These are phyloP conservation scores for Micractinium sp. DNA, from an alignment of 139 green algal genomes.

Conservation along the genomic window DNA sequence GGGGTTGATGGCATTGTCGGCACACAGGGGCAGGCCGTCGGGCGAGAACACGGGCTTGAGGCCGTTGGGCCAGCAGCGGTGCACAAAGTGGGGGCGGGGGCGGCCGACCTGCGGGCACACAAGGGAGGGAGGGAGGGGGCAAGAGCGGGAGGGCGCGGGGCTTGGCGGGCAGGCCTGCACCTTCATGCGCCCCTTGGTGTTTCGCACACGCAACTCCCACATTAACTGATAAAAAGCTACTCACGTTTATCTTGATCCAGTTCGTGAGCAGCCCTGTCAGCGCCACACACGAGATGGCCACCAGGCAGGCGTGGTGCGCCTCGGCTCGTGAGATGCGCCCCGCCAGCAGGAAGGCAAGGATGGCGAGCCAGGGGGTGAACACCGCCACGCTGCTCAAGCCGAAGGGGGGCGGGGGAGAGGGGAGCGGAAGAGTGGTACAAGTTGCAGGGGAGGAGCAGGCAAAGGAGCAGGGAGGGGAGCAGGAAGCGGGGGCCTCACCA, in stretches of 20 bases:
- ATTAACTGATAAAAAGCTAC: background rate
- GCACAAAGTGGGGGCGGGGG: conserved; percentile 63
- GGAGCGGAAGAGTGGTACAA: too few species aligned
- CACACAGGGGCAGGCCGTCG: conserved; percentile 48
- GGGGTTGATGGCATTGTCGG: conserved; percentile 30
- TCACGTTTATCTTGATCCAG: conserved; percentile 47
- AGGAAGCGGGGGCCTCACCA: too few species aligned
- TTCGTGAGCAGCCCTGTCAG: conserved; percentile 39
- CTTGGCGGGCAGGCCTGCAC: background rate
- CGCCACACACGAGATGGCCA: conserved; percentile 7
- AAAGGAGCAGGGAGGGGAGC: too few species aligned
- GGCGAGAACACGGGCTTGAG: background rate
- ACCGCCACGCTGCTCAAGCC: background rate
- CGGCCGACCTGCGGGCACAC: conserved; percentile 48
- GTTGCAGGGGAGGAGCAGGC: too few species aligned
- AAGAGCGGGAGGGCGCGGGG: background rate
- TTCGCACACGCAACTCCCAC: too few species aligned
- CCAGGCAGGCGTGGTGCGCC: conserved; percentile 31
- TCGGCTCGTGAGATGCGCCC: conserved; percentile 19
- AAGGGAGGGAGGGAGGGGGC: background rate
- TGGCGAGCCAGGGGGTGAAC: background rate
- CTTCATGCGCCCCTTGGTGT: too few species aligned
- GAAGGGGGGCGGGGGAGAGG: too few species aligned
- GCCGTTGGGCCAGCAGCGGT: conserved; percentile 65
- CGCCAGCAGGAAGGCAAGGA: background rate